phyloP scores from a whole-genome alignment of 371 early-diverging fungal species.

The Mortierella sp. region DNA sequence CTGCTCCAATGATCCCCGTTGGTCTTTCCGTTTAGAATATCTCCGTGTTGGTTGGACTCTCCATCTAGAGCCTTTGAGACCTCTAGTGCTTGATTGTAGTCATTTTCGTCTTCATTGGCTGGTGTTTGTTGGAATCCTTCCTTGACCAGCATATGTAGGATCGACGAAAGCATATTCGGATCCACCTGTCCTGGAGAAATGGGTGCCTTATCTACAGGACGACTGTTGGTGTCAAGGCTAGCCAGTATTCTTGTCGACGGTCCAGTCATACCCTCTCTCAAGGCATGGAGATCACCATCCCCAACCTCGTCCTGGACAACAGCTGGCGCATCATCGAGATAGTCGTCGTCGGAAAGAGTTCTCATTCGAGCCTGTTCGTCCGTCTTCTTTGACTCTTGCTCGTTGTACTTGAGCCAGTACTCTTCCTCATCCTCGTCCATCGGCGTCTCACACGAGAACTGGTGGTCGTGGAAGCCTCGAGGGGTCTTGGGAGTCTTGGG shows the following conservation, averaged over 20 bases:
- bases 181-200: conserved; percentile 23
- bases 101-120: background rate
- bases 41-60: no score
- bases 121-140: conserved; percentile 6
- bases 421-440: conserved; percentile 26
- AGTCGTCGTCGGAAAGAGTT: background rate
- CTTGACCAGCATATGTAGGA: conserved; percentile 24
- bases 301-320: no score
- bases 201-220: background rate
- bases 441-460: background rate
- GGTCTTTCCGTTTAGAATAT: no score
- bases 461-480: no score
- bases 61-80: background rate
- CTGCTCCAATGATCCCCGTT: no score
- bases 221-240: background rate
- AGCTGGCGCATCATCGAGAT: no score
- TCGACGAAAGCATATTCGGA: conserved; percentile 31
- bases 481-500: no score
- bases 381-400: conserved; percentile 26
- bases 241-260: background rate
- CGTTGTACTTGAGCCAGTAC: conserved; percentile 41
- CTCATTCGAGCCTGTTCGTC: conserved; percentile 16
- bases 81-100: background rate
- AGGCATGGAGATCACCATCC: no score
- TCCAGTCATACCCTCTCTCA: background rate